These are phyloP conservation scores for Amylostereum chailletii DNA, from an alignment of 1,284 basidiomycete genomes.

Conservation along the genomic window DNA sequence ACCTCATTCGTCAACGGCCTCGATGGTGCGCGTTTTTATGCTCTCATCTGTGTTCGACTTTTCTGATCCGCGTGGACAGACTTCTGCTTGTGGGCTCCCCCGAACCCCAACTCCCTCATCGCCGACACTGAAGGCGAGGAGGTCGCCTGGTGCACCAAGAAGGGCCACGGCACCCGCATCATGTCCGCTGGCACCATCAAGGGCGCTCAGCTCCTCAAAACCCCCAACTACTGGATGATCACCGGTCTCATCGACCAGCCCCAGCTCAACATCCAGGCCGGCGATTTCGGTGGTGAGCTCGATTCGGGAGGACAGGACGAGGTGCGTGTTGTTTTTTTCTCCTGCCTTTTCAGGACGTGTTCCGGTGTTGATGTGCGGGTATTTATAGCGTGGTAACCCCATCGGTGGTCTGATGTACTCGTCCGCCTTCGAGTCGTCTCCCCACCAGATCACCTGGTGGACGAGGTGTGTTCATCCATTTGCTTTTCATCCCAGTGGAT, in stretches of 20 bases:
- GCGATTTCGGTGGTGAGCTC: slow-evolving; percentile 64
- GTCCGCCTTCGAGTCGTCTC: slow-evolving; percentile 31
- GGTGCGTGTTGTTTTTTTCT: slow-evolving; percentile 9
- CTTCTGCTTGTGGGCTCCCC: slow-evolving; percentile 59
- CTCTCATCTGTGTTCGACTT: slow-evolving; percentile 7
- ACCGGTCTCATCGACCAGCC: slow-evolving; percentile 59
- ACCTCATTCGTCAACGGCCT: slow-evolving; percentile 46
- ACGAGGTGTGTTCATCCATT: slow-evolving; percentile 24
- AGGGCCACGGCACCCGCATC: slow-evolving; percentile 55
- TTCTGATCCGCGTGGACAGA: slow-evolving; percentile 24
- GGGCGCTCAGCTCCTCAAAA: slow-evolving; percentile 59
- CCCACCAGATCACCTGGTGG: slow-evolving; percentile 35
- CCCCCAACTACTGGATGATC: slow-evolving; percentile 58
- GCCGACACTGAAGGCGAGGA: slow-evolving; percentile 60
- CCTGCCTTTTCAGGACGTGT: neutral
- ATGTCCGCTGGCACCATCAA: slow-evolving; percentile 57
- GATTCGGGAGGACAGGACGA: slow-evolving; percentile 53
- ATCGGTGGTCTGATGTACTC: slow-evolving; percentile 44
- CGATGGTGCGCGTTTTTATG: slow-evolving; percentile 31
- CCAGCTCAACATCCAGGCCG: slow-evolving; percentile 38
- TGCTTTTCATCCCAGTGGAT: neutral
- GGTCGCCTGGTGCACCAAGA: slow-evolving; percentile 70
- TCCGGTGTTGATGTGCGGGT: neutral
- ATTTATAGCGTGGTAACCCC: slow-evolving; percentile 36
- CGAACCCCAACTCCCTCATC: slow-evolving; percentile 35